These are phyloP conservation scores for Buxus sempervirens DNA, from an alignment of 164 flowering plant species.

Conservation along the genomic window DNA sequence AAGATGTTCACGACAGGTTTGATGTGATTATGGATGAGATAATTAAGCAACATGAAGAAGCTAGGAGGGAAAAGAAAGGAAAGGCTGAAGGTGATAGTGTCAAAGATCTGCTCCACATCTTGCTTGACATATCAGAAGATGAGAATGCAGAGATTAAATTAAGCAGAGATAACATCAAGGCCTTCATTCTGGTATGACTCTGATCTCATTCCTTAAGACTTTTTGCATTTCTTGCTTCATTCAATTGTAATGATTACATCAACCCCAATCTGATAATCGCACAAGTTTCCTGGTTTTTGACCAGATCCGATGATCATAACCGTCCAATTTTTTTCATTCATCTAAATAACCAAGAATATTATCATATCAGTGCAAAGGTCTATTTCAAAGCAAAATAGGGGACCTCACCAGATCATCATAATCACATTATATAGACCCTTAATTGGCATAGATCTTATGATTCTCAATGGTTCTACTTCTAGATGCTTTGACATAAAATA, in stretches of 20 bases:
- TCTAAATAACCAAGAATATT: too few species aligned
- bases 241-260: background rate
- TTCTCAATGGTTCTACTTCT: background rate
- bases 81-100: background rate
- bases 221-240: background rate
- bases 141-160: constrained; percentile 23
- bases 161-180: constrained; percentile 28
- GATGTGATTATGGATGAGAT: constrained; percentile 8
- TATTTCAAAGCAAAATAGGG: background rate
- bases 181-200: constrained; percentile 24
- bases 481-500: too few species aligned
- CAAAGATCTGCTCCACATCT: constrained; percentile 32
- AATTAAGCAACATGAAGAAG: constrained; percentile 22
- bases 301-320: background rate
- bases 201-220: too few species aligned
- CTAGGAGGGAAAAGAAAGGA: constrained; percentile 7
- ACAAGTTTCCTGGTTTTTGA: background rate
- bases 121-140: constrained; percentile 29
- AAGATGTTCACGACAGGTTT: background rate
- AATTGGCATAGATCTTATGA: background rate
- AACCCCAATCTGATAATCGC: background rate
- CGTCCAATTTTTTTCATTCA: background rate
- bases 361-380: background rate
- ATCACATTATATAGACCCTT: background rate
- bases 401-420: background rate